Evolutionary conservation across 2,329 filamentous ascomycete species (phyloP).

Genomic region (Neocucurbitaria cava): DNA sequence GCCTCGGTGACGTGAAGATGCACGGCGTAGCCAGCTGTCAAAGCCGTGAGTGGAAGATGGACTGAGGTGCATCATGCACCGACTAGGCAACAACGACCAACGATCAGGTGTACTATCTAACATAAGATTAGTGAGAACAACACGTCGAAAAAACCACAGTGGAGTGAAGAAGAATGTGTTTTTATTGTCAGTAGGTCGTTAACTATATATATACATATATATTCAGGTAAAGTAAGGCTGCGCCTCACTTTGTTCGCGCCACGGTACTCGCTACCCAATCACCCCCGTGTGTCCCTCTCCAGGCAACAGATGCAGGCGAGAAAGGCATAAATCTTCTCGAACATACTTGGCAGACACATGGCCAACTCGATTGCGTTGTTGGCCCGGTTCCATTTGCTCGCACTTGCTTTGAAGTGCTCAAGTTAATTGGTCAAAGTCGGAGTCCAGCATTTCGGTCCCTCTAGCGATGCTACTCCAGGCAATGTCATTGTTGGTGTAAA

Average conservation of each 20-base stretch:
- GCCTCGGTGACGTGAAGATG: constrained; percentile 11
- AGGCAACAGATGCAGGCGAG: constrained; percentile 3
- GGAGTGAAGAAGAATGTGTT: not conserved
- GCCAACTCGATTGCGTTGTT: not conserved
- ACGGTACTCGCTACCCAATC: constrained; percentile 30
- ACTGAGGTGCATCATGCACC: constrained; percentile 26
- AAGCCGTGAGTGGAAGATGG: constrained; percentile 17
- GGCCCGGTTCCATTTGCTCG: not conserved
- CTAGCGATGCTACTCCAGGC: too few species aligned
- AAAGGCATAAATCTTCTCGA: not conserved
- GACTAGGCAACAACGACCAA: constrained; percentile 28
- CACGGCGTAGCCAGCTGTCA: constrained; percentile 17
- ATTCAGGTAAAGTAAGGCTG: constrained; percentile 31
- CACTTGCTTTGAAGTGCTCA: not conserved
- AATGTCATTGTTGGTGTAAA: not conserved
- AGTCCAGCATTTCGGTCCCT: not conserved
- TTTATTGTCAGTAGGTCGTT: constrained; percentile 4
- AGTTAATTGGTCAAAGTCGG: too few species aligned
- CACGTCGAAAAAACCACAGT: not conserved
- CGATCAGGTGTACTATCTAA: constrained; percentile 1
- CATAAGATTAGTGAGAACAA: not conserved
- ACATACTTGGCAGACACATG: not conserved
- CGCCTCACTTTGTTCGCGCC: constrained; percentile 45
- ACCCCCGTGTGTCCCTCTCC: constrained; percentile 24
- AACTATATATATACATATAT: constrained; percentile 37